Evolutionary conservation across 139 green algal species (phyloP), one percentile per base, ranked within the genome.

Genomic region (Chlorella vulgaris): DNA sequence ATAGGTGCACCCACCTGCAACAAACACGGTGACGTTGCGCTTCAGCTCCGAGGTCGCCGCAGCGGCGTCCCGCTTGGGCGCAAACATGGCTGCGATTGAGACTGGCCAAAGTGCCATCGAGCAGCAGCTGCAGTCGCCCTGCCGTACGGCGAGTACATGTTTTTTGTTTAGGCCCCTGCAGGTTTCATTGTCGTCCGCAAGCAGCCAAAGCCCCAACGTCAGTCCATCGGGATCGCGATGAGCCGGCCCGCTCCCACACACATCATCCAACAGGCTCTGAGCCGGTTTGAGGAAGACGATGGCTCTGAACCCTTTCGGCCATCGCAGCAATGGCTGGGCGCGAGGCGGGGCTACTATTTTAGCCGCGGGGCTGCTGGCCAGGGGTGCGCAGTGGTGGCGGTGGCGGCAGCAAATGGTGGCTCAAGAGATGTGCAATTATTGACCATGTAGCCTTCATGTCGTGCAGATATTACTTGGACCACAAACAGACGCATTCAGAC

Each of bases 331-430:
- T 96, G 90, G 28, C 42, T 65, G 67, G 92, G 82, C 3, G 35
- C 38, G 36, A 84, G 74, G 47, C 87, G 78, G 0, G 93, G 93
- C 38, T 97, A 93, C 68, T 92, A 88, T 35, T 97, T 97, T 70
- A 62, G 70, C 21, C 81, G 67, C 1, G 91, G 89, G 8, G 39
- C 82, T 0, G 50, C 83, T 53, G 93, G 93, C 58, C 58, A 88
- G 2, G 93, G 93, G 89, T 95, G 81, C 62, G 91, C n/a, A 13
- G n/a, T n/a, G n/a, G n/a, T n/a, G n/a, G n/a, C n/a, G n/a, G n/a
- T n/a, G n/a, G n/a, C n/a, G n/a, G n/a, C n/a, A n/a, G n/a, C n/a
- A n/a, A n/a, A n/a, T n/a, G n/a, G n/a, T n/a, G n/a, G n/a, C n/a
- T n/a, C n/a, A n/a, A n/a, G n/a, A n/a, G n/a, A n/a, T n/a, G n/a